Evolutionary conservation across 2,329 filamentous ascomycete genomes (phyloP).

Genomic region (Raffaelea ambrosiae): DNA sequence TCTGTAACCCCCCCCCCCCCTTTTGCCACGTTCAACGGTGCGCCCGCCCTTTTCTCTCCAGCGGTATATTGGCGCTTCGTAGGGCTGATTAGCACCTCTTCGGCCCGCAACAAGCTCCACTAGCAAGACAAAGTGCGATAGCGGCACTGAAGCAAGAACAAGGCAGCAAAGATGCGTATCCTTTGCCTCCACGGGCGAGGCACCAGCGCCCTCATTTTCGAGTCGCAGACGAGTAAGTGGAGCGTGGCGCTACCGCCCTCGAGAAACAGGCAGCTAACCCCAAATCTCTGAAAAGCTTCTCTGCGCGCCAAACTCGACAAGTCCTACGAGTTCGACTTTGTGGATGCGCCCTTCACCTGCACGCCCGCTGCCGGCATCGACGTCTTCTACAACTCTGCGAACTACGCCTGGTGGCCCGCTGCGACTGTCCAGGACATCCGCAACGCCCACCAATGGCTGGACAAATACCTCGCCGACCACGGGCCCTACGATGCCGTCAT

Average conservation of each 20-base stretch:
- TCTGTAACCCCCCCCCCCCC: too few relatives aligned
- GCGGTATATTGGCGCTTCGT: too few relatives aligned
- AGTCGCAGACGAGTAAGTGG: constrained; percentile 25
- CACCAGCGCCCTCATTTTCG: constrained; percentile 27
- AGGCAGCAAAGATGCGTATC: constrained; percentile 18
- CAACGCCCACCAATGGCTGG: constrained; percentile 25
- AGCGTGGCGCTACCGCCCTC: not conserved
- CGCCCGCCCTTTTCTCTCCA: too few relatives aligned
- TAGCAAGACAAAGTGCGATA: too few relatives aligned
- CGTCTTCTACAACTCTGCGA: constrained; percentile 19
- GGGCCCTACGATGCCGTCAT: constrained; percentile 26
- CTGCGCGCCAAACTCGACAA: constrained; percentile 23
- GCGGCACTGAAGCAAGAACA: too few relatives aligned
- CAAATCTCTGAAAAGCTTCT: constrained; percentile 17
- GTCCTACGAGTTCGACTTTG: constrained; percentile 23
- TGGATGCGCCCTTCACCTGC: constrained; percentile 23
- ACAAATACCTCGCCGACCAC: constrained; percentile 21
- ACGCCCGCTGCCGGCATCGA: constrained; percentile 24
- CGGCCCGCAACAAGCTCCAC: too few relatives aligned
- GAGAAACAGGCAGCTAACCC: not conserved
- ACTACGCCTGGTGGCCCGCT: constrained; percentile 22
- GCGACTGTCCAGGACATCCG: constrained; percentile 21
- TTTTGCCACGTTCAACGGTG: too few relatives aligned
- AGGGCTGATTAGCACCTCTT: too few relatives aligned
- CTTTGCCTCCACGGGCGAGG: constrained; percentile 29